Conservation (phyloP, 176 grass and related monocot genomes). For the Aegilops longissima region DNA sequence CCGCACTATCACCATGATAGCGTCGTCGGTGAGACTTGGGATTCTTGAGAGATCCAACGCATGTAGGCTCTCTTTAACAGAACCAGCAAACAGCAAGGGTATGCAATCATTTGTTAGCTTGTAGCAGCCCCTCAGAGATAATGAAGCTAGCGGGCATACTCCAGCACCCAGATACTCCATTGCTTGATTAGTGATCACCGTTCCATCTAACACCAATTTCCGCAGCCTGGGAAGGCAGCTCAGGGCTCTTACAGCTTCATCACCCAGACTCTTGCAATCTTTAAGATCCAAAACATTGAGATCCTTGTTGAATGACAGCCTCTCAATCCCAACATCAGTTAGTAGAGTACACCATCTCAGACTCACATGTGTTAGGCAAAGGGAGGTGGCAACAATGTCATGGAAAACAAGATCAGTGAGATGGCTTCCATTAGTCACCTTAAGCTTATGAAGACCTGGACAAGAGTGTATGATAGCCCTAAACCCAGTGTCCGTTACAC, state of each 20-base stretch:
- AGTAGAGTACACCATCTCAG: constrained; percentile 86
- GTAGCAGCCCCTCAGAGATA: constrained; percentile 86
- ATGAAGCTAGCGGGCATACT: constrained; percentile 59
- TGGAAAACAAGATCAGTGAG: constrained; percentile 98
- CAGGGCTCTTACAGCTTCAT: constrained; percentile 81
- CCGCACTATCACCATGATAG: constrained; percentile 69
- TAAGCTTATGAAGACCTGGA: constrained; percentile 78
- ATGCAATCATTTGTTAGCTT: constrained; percentile 79
- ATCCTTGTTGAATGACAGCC: constrained; percentile 86
- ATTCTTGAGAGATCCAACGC: constrained; percentile 81
- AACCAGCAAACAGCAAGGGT: constrained; percentile 58
- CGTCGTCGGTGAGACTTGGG: constrained; percentile 70
- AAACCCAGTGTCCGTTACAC: constrained; percentile 90
- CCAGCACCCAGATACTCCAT: constrained; percentile 74
- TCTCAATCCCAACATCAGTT: constrained; percentile 72
- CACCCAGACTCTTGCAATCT: constrained; percentile 78
- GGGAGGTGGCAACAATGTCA: constrained; percentile 93
- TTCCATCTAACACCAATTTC: constrained; percentile 64
- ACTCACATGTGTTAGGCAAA: constrained; percentile 94
- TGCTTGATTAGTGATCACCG: constrained; percentile 64
- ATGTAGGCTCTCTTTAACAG: constrained; percentile 59
- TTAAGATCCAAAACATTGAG: constrained; percentile 85
- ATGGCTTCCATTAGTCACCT: constrained; percentile 74
- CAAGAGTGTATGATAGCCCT: constrained; percentile 92
- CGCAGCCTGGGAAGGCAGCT: constrained; percentile 73